Percentiles rank a stretch among this genome's conserved stretches.
These are phyloP conservation scores for Globisporangium spiculum DNA, from an alignment of 352 stramenopile species.

Conservation along the genomic window DNA sequence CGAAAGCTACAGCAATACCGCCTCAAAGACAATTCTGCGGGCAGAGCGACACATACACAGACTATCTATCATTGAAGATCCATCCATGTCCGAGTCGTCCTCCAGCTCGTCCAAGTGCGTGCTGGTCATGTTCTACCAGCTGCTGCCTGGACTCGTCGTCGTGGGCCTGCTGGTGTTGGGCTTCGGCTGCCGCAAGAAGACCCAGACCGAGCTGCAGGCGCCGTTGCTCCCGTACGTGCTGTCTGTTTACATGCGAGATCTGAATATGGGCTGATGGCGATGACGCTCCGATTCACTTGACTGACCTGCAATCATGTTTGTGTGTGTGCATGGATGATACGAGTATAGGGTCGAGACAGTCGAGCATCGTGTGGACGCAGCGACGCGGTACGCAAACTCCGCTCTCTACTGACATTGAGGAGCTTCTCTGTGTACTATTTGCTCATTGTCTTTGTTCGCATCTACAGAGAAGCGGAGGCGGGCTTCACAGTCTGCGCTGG, in stretches of 20 bases:
- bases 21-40: slow-evolving; percentile 3
- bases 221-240: slow-evolving; percentile 42
- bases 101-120: slow-evolving; percentile 7
- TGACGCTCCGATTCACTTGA: neutral
- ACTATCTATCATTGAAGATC: neutral
- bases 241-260: neutral
- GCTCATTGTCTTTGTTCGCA: neutral
- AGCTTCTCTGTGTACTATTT: neutral
- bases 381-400: slow-evolving; percentile 25
- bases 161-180: slow-evolving; percentile 52
- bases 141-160: slow-evolving; percentile 12
- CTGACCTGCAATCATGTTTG: neutral
- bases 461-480: slow-evolving; percentile 47
- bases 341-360: slow-evolving; percentile 32
- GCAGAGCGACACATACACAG: neutral
- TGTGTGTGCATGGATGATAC: neutral
- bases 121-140: slow-evolving; percentile 55
- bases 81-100: slow-evolving; percentile 3
- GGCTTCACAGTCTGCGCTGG: slow-evolving; percentile 43
- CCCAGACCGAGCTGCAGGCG: slow-evolving; percentile 43
- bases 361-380: slow-evolving; percentile 65
- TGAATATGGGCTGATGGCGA: neutral
- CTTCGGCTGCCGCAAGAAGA: slow-evolving; percentile 40
- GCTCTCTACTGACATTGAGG: neutral
- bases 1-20: neutral